phyloP scores from a whole-genome alignment of 306 rosid genomes.

The Cicer judaicum region DNA sequence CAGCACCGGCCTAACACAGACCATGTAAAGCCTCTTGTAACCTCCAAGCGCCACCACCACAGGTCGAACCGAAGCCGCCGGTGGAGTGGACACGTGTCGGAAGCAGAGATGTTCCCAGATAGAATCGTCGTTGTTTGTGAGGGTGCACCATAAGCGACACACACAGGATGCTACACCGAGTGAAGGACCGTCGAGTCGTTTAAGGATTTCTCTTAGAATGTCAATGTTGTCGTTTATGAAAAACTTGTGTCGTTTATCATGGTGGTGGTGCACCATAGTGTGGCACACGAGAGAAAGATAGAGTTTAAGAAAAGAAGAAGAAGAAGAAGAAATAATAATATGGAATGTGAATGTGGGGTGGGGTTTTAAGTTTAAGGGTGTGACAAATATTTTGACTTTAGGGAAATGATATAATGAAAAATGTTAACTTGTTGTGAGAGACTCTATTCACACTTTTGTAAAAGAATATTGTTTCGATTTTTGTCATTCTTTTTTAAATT shows the following conservation, averaged over 20 bases:
- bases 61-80: slow-evolving; percentile 55
- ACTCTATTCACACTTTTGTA: no score
- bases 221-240: slow-evolving; percentile 90
- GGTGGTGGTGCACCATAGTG: slow-evolving; percentile 45
- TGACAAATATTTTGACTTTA: slow-evolving; percentile 37
- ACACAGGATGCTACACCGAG: slow-evolving; percentile 86
- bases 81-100: slow-evolving; percentile 68
- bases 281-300: slow-evolving; percentile 2
- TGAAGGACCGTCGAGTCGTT: slow-evolving; percentile 89
- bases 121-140: slow-evolving; percentile 76
- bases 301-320: slow-evolving; percentile 30
- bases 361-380: slow-evolving; percentile 27
- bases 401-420: background rate
- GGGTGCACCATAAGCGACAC: slow-evolving; percentile 84
- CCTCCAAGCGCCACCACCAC: slow-evolving; percentile 89
- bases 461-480: no score
- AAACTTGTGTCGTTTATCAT: slow-evolving; percentile 56
- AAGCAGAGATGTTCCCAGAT: slow-evolving; percentile 94
- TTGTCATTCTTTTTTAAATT: no score
- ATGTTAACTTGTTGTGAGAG: background rate
- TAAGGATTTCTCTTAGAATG: slow-evolving; percentile 79
- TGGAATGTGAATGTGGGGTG: slow-evolving; percentile 10
- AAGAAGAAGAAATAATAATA: background rate
- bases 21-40: slow-evolving; percentile 83
- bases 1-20: slow-evolving; percentile 78